These are phyloP conservation scores for Neurospora africana DNA, from an alignment of 495 filamentous ascomycete genomes.

Conservation along the genomic window DNA sequence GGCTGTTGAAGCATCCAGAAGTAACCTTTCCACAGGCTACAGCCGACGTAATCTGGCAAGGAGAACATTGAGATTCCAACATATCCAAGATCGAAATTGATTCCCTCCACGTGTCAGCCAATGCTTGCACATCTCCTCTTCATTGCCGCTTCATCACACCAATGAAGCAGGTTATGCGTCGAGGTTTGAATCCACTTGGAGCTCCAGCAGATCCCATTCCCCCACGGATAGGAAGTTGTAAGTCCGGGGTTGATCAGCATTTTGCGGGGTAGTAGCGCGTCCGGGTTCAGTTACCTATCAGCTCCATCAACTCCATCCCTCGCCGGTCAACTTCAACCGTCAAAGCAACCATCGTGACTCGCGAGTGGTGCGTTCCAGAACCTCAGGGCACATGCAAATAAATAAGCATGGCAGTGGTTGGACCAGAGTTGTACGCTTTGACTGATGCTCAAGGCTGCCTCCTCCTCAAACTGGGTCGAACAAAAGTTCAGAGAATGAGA, in stretches of 20 bases:
- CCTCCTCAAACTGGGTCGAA: neutral
- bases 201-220: neutral
- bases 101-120: neutral
- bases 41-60: neutral
- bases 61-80: neutral
- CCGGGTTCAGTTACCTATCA: neutral
- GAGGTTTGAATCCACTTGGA: neutral
- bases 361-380: neutral
- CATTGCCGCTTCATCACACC: neutral
- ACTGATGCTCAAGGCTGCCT: neutral
- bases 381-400: neutral
- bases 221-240: neutral
- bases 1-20: conserved; percentile 29
- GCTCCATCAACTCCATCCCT: neutral
- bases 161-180: neutral
- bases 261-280: neutral
- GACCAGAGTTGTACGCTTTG: neutral
- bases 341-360: neutral
- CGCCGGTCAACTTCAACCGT: neutral
- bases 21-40: neutral
- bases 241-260: neutral
- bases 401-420: neutral
- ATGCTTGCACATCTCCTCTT: neutral
- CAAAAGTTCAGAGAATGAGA: neutral
- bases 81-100: neutral